Evolutionary conservation across 768 basidiomycete genomes (phyloP), one percentile per base, ranked within the genome.

Genomic region (Nidularia sp.): DNA sequence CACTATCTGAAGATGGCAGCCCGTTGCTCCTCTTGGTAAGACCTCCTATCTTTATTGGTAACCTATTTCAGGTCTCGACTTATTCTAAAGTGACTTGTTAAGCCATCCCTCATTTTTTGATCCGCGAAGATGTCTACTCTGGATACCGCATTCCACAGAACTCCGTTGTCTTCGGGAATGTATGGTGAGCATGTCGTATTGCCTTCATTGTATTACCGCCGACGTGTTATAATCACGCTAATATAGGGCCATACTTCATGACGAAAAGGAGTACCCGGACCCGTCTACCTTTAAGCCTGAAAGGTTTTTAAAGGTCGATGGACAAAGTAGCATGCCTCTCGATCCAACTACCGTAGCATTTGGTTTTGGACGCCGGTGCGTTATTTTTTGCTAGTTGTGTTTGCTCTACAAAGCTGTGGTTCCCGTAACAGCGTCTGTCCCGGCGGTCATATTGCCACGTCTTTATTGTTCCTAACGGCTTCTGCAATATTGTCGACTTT

Each of bases 201-300:
- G 9, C 9, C 10, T 43, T 29, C 15, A 7, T 13, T 39, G 1
- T 45, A n/a, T 31, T 34, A 35, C 31, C 6, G 32, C 12, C 51
- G 1, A 4, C 6, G 3, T 44, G 35, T 32, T 15, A 10, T 15
- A 51, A 36, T 34, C 8, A n/a, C 31, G 18, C 33, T 29, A 34
- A 43, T 6, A 3, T 31, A 76, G 76, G 76, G 68, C 70, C 1
- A 69, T 78, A 49, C 65, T 71, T 1, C 72, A 69, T 47, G 65
- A 80, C 34, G 68, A 71, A 46, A 49, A 55, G 6, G 60, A 60
- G 32, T 76, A 72, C 55, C 69, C 70, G 1, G 71, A 77, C 43
- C 73, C 76, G 10, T 64, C 65, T 43, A 56, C 45, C 1, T 77
- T 78, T 57, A 70, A 67, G 25, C 75, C 75, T 3, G 74, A 76